phyloP scores from a whole-genome alignment of 345 rosid species.

The Acer yangbiense region DNA sequence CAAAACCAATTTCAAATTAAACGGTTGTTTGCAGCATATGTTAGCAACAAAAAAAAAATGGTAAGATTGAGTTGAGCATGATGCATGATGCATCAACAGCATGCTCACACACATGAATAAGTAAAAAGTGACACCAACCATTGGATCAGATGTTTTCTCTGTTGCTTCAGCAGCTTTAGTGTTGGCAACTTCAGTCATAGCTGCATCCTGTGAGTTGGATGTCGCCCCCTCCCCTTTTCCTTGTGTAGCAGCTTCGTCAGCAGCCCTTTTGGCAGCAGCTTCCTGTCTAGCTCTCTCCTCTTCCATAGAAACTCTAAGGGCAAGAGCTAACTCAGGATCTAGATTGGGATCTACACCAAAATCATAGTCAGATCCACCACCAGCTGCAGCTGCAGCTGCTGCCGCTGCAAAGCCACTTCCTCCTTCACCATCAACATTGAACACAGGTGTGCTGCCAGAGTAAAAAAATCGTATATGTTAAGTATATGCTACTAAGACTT shows the following conservation, averaged over 20 bases:
- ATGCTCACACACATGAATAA: not conserved
- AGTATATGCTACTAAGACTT: not conserved
- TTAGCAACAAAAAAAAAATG: not conserved
- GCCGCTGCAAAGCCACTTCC: slow-evolving; percentile 71
- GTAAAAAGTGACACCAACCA: slow-evolving; percentile 40
- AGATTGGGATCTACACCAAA: slow-evolving; percentile 81
- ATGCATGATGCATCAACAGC: not conserved
- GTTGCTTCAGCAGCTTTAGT: slow-evolving; percentile 35
- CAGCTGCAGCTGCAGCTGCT: slow-evolving; percentile 71
- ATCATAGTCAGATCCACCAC: slow-evolving; percentile 56
- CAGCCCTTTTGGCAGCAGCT: slow-evolving; percentile 79
- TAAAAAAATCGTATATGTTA: slow-evolving; percentile 8
- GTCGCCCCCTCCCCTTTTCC: slow-evolving; percentile 54
- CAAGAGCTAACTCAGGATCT: slow-evolving; percentile 86
- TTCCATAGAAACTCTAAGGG: slow-evolving; percentile 81
- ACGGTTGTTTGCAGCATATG: not conserved
- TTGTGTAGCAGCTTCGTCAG: slow-evolving; percentile 58
- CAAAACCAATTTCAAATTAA: slow-evolving; percentile 13
- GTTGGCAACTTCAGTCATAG: slow-evolving; percentile 27
- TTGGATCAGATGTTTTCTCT: slow-evolving; percentile 46
- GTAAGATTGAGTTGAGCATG: not conserved
- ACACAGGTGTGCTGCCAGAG: slow-evolving; percentile 64
- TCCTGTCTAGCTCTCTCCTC: slow-evolving; percentile 94
- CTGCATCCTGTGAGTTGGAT: slow-evolving; percentile 50
- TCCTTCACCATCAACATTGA: slow-evolving; percentile 74